Evolutionary conservation across 2,329 filamentous ascomycete genomes (phyloP).

Genomic region (Madurella fahalii): DNA sequence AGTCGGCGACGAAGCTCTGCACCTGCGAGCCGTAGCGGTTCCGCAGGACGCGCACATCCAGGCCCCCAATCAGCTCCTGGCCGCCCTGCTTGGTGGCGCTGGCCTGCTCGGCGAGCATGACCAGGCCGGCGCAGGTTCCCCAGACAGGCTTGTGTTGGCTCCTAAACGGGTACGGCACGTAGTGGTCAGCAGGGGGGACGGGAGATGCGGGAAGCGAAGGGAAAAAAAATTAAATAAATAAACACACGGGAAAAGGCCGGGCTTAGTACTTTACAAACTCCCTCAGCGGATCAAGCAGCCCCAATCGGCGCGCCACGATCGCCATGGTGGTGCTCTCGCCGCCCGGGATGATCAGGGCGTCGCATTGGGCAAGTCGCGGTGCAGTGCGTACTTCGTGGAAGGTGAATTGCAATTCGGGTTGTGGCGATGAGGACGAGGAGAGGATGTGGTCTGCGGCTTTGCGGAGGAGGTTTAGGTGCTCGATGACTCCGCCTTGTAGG

Average conservation of each 20-base stretch:
- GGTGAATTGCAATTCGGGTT: slow-evolving; percentile 40
- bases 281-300: slow-evolving; percentile 76
- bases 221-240: too few species aligned
- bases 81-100: slow-evolving; percentile 87
- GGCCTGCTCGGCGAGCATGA: slow-evolving; percentile 81
- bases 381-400: slow-evolving; percentile 79
- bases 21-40: slow-evolving; percentile 95
- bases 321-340: slow-evolving; percentile 95
- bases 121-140: slow-evolving; percentile 95
- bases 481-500: slow-evolving; percentile 88
- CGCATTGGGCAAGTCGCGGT: slow-evolving; percentile 65
- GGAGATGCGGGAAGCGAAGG: too few species aligned
- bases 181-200: slow-evolving; percentile 13
- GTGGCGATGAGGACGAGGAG: slow-evolving; percentile 17
- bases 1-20: slow-evolving; percentile 78
- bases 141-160: slow-evolving; percentile 76
- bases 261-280: slow-evolving; percentile 83
- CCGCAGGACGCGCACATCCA: slow-evolving; percentile 84
- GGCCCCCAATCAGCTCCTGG: slow-evolving; percentile 87
- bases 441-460: slow-evolving; percentile 50
- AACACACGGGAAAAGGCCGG: too few species aligned
- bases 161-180: slow-evolving; percentile 50
- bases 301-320: slow-evolving; percentile 76
- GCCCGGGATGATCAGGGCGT: slow-evolving; percentile 84
- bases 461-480: slow-evolving; percentile 75